phyloP scores from a whole-genome alignment of 495 filamentous ascomycete species.

The Aspergillus incahuasiensis region DNA sequence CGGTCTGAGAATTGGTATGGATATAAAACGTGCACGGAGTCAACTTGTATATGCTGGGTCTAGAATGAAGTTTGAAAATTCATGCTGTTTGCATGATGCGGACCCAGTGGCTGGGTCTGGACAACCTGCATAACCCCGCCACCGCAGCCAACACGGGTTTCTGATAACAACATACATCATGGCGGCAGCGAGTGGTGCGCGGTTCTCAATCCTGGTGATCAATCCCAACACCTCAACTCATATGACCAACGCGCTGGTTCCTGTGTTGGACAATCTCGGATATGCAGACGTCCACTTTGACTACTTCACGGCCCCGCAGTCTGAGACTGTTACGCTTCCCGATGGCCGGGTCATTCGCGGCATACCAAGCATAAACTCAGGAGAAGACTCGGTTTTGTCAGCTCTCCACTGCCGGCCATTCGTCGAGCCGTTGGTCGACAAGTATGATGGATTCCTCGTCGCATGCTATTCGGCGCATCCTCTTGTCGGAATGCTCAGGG shows the following conservation, averaged over 20 bases:
- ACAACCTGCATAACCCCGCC: neutral
- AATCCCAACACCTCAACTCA: conserved; percentile 83
- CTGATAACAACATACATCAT: conserved; percentile 10
- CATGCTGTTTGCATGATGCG: neutral
- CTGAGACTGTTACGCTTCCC: conserved; percentile 23
- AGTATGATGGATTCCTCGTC: conserved; percentile 73
- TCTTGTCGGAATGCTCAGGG: conserved; percentile 58
- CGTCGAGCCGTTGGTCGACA: conserved; percentile 44
- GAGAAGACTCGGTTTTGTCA: conserved; percentile 47
- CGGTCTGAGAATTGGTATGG: neutral
- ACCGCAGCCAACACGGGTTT: neutral
- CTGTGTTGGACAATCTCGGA: conserved; percentile 52
- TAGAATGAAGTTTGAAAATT: neutral
- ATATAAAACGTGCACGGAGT: neutral
- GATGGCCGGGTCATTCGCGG: conserved; percentile 27
- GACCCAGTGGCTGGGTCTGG: neutral
- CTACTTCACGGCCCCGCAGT: conserved; percentile 53
- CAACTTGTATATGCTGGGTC: neutral
- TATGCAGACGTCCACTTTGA: conserved; percentile 45
- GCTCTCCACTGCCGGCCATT: conserved; percentile 54
- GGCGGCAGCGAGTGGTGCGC: conserved; percentile 13
- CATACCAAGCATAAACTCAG: conserved; percentile 45
- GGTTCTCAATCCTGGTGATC: conserved; percentile 65
- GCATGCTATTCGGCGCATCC: conserved; percentile 90
- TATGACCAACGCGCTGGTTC: conserved; percentile 75